Conservation (phyloP, 352 stramenopile genomes). For the Thalassiosira allenii region DNA sequence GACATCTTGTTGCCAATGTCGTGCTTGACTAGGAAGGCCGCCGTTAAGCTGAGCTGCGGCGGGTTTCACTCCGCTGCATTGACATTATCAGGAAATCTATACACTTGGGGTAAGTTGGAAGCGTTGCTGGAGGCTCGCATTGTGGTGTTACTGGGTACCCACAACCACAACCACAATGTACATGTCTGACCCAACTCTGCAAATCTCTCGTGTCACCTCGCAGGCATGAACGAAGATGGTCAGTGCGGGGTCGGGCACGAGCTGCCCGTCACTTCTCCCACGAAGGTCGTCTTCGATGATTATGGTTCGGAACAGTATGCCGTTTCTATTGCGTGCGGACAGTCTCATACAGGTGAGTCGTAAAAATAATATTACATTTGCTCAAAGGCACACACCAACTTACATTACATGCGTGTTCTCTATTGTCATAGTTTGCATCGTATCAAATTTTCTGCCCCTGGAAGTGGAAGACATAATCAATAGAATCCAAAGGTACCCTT, state of each 20-base stretch:
- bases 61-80: constrained; percentile 84
- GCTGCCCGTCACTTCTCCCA: constrained; percentile 14
- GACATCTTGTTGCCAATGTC: background rate
- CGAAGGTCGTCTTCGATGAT: constrained; percentile 28
- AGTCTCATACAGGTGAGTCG: constrained; percentile 47
- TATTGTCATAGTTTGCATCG: constrained; percentile 28
- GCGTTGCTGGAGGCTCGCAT: background rate
- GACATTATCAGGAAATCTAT: constrained; percentile 75
- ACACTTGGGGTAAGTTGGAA: constrained; percentile 74
- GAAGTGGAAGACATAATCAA: background rate
- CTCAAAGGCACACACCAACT: background rate
- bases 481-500: constrained; percentile 11
- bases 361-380: background rate
- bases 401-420: background rate
- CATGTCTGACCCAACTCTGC: background rate
- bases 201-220: background rate
- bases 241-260: constrained; percentile 49
- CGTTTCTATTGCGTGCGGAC: constrained; percentile 45
- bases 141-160: background rate
- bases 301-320: constrained; percentile 18
- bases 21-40: constrained; percentile 62
- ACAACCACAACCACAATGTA: background rate
- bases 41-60: constrained; percentile 82
- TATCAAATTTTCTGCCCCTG: constrained; percentile 36
- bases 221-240: constrained; percentile 56